Evolutionary conservation across 805 yeast genomes (phyloP).

Genomic region (Wickerhamomyces silvicola): DNA sequence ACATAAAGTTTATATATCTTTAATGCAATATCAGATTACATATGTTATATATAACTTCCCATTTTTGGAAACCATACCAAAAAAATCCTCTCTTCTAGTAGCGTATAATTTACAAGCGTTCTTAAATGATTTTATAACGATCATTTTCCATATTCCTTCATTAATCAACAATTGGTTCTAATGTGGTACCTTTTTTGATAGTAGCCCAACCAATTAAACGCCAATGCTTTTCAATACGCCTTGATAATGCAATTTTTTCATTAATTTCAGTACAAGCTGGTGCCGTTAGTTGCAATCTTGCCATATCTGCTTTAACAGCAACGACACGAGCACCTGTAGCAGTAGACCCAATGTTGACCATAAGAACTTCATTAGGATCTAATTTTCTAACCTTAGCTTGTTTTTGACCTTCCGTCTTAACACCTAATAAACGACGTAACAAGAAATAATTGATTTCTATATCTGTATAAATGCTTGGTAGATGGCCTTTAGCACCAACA

Average conservation of each 20-base stretch:
- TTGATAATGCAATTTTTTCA: constrained; percentile 96
- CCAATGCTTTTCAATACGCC: constrained; percentile 99
- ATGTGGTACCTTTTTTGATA: constrained; percentile 85
- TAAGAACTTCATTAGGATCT: constrained; percentile 89
- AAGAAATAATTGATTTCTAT: constrained; percentile 96
- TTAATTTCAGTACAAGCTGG: constrained; percentile 99
- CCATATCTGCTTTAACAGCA: constrained; percentile 98
- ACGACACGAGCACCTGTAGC: constrained; percentile 99
- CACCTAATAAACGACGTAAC: constrained; percentile 95
- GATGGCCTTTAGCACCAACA: constrained; percentile 93
- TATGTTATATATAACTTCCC: too few species aligned
- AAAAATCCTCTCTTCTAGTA: too few species aligned
- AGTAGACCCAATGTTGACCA: constrained; percentile 99
- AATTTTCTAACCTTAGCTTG: constrained; percentile 95
- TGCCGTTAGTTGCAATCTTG: constrained; percentile 90
- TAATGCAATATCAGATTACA: too few species aligned
- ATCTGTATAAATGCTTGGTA: constrained; percentile 95
- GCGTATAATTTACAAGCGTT: too few species aligned
- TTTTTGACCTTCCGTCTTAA: constrained; percentile 94
- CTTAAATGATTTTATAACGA: too few species aligned
- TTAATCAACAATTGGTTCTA: constrained; percentile 54
- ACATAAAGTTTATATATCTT: too few species aligned
- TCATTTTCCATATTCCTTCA: too few species aligned
- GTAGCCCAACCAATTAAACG: constrained; percentile 99
- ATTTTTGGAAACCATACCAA: too few species aligned